These are phyloP conservation scores for Ophiocordyceps camponoti-saundersi DNA, from an alignment of 2,329 filamentous ascomycete species.

Conservation along the genomic window DNA sequence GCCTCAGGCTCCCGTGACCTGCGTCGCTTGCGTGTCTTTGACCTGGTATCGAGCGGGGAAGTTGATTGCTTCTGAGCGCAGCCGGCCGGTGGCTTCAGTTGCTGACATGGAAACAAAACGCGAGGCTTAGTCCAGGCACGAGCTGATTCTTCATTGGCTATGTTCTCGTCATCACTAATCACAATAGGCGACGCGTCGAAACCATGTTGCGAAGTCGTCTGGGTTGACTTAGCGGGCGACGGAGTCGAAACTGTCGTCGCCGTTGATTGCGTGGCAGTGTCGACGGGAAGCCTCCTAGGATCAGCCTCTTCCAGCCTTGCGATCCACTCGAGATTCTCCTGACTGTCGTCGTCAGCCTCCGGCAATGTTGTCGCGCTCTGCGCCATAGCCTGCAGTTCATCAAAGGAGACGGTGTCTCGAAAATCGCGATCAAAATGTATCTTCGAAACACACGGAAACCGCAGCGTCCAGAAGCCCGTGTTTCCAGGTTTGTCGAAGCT, in stretches of 20 bases:
- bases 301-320: slow-evolving; percentile 40
- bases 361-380: slow-evolving; percentile 32
- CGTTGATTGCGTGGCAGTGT: slow-evolving; percentile 28
- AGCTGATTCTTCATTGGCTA: neutral
- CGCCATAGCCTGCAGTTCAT: slow-evolving; percentile 53
- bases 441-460: slow-evolving; percentile 63
- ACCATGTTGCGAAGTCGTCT: slow-evolving; percentile 4
- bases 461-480: slow-evolving; percentile 53
- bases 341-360: slow-evolving; percentile 35
- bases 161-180: neutral
- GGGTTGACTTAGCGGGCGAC: slow-evolving; percentile 13
- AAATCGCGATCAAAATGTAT: slow-evolving; percentile 61
- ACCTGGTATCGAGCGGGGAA: neutral
- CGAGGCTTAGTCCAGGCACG: neutral
- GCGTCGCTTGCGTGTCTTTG: slow-evolving; percentile 7
- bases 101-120: slow-evolving; percentile 3
- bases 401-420: slow-evolving; percentile 50
- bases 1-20: neutral
- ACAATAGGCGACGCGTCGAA: neutral
- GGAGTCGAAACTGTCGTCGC: slow-evolving; percentile 18
- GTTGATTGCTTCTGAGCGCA: slow-evolving; percentile 2
- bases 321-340: slow-evolving; percentile 46
- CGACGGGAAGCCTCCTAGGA: slow-evolving; percentile 22
- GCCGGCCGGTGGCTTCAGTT: neutral
- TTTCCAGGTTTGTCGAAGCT: slow-evolving; percentile 59